Conservation (phyloP, 345 rosid genomes). For the Bruguiera sexangula region DNA sequence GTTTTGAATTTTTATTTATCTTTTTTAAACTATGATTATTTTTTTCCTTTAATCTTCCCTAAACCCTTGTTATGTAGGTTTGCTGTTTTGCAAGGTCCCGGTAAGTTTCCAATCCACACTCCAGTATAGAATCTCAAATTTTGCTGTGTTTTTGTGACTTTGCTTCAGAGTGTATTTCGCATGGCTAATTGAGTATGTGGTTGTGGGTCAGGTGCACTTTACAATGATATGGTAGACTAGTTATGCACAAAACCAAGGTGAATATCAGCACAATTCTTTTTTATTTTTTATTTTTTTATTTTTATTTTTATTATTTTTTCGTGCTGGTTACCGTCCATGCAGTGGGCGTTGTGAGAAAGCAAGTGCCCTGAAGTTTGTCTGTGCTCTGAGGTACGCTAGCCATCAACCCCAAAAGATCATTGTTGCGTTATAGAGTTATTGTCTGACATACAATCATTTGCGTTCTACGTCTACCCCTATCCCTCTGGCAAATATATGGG, state of each 20-base stretch:
- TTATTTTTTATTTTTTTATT: conserved; percentile 35
- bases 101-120: conserved; percentile 16
- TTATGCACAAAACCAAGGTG: background rate
- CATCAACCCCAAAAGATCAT: too few relatives aligned
- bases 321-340: conserved; percentile 70
- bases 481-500: background rate
- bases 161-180: too few relatives aligned
- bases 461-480: too few relatives aligned
- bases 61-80: conserved; percentile 21
- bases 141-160: background rate
- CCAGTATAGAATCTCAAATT: background rate
- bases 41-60: too few relatives aligned
- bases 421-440: background rate
- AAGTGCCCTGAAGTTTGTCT: conserved; percentile 67
- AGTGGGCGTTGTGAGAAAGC: conserved; percentile 65
- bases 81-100: conserved; percentile 34
- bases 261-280: background rate
- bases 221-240: conserved; percentile 39
- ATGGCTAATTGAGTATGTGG: background rate
- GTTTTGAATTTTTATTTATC: too few relatives aligned
- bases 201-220: conserved; percentile 64
- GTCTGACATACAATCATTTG: too few relatives aligned
- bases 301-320: conserved; percentile 37
- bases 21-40: too few relatives aligned
- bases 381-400: conserved; percentile 52